A percentile compares a stretch with the other conserved stretches of the same genome.
These are phyloP conservation scores for Aspergillus mulundensis DNA, from an alignment of 495 filamentous ascomycete genomes.

Conservation along the genomic window DNA sequence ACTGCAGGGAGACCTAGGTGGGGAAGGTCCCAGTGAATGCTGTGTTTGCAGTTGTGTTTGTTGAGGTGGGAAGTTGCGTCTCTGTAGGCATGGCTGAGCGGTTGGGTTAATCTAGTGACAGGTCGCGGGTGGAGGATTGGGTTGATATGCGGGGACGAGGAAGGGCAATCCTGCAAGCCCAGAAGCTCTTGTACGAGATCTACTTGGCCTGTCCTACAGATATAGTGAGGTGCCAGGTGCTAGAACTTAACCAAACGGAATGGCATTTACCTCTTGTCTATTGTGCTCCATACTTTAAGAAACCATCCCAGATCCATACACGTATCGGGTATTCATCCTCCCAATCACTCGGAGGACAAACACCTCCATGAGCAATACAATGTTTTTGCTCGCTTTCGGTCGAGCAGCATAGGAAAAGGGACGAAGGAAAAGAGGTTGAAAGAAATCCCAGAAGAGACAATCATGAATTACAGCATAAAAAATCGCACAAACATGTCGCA, in stretches of 20 bases:
- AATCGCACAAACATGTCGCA: slow-evolving; percentile 41
- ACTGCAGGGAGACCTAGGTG: background rate
- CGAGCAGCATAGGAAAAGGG: slow-evolving; percentile 32
- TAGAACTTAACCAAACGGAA: slow-evolving; percentile 21
- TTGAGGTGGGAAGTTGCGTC: background rate
- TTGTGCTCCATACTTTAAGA: slow-evolving; percentile 23
- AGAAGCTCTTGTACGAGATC: background rate
- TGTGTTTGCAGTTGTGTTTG: background rate
- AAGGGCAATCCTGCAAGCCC: background rate
- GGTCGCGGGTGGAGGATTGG: background rate
- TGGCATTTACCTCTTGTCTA: slow-evolving; percentile 35
- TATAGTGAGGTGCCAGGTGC: background rate
- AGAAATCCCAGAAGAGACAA: slow-evolving; percentile 28
- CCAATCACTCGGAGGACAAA: slow-evolving; percentile 22
- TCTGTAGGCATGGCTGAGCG: background rate
- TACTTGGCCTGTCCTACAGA: background rate
- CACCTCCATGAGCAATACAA: slow-evolving; percentile 35
- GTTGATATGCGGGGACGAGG: background rate
- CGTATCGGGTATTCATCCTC: slow-evolving; percentile 22
- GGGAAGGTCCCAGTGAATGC: background rate
- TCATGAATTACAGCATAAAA: slow-evolving; percentile 40
- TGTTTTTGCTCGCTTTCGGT: slow-evolving; percentile 43
- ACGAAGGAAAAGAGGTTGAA: slow-evolving; percentile 24
- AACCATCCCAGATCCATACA: slow-evolving; percentile 27
- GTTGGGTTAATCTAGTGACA: background rate